phyloP scores from a whole-genome alignment of 2,329 filamentous ascomycete species.

The Raffaelea albimanens region DNA sequence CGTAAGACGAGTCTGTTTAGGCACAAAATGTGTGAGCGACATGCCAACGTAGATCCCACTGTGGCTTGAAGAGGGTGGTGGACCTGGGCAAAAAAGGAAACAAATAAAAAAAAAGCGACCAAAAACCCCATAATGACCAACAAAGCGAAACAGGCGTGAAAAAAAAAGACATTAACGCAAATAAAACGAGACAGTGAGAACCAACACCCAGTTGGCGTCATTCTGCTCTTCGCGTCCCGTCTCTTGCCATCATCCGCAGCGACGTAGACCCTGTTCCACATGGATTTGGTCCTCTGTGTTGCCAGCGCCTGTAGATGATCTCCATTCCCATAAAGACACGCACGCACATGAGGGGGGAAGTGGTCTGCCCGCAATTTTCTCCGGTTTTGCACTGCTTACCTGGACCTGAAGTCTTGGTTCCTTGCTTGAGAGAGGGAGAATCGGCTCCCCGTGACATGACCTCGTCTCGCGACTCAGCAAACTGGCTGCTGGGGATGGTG shows the following conservation, averaged over 20 bases:
- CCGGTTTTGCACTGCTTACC: background rate
- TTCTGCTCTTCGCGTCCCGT: too few species aligned
- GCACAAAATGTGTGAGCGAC: conserved; percentile 8
- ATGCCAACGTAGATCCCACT: background rate
- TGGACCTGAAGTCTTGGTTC: conserved; percentile 21
- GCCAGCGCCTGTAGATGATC: background rate
- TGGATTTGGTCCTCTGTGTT: too few species aligned
- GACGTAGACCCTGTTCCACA: too few species aligned
- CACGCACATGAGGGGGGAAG: too few species aligned
- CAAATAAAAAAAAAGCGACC: too few species aligned
- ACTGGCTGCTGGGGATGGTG: conserved; percentile 17
- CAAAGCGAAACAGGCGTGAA: background rate
- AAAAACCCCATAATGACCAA: too few species aligned
- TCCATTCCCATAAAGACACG: background rate
- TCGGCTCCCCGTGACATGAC: conserved; percentile 27
- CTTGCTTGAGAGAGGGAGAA: conserved; percentile 18
- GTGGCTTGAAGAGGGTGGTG: background rate
- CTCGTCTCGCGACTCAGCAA: conserved; percentile 27
- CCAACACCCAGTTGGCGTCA: too few species aligned
- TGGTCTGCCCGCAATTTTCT: too few species aligned
- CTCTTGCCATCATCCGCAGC: background rate
- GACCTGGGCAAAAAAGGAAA: background rate
- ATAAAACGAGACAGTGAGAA: background rate
- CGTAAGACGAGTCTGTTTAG: conserved; percentile 16
- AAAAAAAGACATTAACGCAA: too few species aligned